Evolutionary conservation across 345 rosid genomes (phyloP), one percentile per base, ranked within the genome.

Genomic region (Euphorbia lathyris): DNA sequence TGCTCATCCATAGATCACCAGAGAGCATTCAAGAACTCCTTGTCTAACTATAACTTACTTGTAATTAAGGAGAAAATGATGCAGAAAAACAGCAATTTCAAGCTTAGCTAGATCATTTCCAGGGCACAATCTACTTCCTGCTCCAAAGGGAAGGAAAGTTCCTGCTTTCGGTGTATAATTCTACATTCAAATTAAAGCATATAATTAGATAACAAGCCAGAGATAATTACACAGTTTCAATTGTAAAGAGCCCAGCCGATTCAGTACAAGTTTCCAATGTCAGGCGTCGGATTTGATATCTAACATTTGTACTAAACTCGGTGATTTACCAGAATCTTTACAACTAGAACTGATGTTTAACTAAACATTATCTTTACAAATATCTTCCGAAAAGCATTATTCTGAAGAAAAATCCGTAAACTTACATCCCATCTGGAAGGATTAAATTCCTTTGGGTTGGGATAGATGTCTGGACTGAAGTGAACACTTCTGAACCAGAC

Each of bases 351-450:
- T n/a, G n/a, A n/a, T n/a, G n/a, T n/a, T n/a, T n/a, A n/a, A n/a
- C n/a, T n/a, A n/a, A n/a, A n/a, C n/a, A n/a, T n/a, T n/a, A n/a
- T n/a, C n/a, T n/a, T n/a, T n/a, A n/a, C n/a, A n/a, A n/a, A n/a
- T n/a, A n/a, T n/a, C n/a, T n/a, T n/a, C n/a, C n/a, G n/a, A n/a
- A n/a, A n/a, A n/a, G n/a, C n/a, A n/a, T n/a, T n/a, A n/a, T n/a
- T n/a, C n/a, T n/a, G n/a, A n/a, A n/a, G 7, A 34, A 34, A 34
- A 34, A 7, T 34, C 38, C 7, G 9, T 36, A 5, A 25, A 75
- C 88, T 78, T 73, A 93, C 98, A 74, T 93, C 86, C 97, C 97
- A 93, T 86, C 97, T 79, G 8, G 88, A 82, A 72, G 98, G 98
- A 79, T 91, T 75, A 59, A 91, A 93, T 56, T 81, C 80, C 65